Evolutionary conservation across 306 rosid species (phyloP).

Genomic region (Quillaja saponaria): DNA sequence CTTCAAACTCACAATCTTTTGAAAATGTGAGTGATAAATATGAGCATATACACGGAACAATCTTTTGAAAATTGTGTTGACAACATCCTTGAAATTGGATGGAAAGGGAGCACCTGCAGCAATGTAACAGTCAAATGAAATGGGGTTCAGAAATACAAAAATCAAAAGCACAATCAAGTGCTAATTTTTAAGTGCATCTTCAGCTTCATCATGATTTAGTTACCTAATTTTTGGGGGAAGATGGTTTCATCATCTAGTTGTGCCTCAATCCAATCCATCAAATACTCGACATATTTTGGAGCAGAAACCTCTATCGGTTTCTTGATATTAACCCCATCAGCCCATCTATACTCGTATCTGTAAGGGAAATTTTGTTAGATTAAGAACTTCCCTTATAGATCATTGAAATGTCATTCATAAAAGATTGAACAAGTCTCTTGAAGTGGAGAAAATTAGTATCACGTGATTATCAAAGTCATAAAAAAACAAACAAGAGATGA

Average conservation of each 20-base stretch:
- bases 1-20: conserved; percentile 77
- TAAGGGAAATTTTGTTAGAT: conserved; percentile 14
- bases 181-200: not conserved
- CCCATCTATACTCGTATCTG: conserved; percentile 91
- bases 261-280: conserved; percentile 91
- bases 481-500: not conserved
- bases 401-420: conserved; percentile 13
- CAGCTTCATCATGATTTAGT: conserved; percentile 14
- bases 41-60: conserved; percentile 91
- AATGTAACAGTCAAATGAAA: conserved; percentile 16
- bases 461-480: not conserved
- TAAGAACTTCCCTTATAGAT: conserved; percentile 15
- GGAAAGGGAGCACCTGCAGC: conserved; percentile 75
- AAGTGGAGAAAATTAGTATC: not conserved
- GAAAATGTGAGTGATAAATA: conserved; percentile 81
- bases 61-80: conserved; percentile 78
- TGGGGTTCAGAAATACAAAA: not conserved
- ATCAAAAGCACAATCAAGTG: not conserved
- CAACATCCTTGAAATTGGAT: conserved; percentile 69
- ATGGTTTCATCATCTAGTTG: conserved; percentile 81
- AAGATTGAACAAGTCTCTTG: conserved; percentile 9
- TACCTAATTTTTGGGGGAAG: conserved; percentile 82
- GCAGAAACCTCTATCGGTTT: conserved; percentile 92
- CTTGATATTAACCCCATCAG: conserved; percentile 76
- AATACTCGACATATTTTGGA: conserved; percentile 79